Percentiles rank a stretch among this genome's conserved stretches.
Conservation (phyloP, 139 green algal species). For the Raphidocelis subcapitata region DNA sequence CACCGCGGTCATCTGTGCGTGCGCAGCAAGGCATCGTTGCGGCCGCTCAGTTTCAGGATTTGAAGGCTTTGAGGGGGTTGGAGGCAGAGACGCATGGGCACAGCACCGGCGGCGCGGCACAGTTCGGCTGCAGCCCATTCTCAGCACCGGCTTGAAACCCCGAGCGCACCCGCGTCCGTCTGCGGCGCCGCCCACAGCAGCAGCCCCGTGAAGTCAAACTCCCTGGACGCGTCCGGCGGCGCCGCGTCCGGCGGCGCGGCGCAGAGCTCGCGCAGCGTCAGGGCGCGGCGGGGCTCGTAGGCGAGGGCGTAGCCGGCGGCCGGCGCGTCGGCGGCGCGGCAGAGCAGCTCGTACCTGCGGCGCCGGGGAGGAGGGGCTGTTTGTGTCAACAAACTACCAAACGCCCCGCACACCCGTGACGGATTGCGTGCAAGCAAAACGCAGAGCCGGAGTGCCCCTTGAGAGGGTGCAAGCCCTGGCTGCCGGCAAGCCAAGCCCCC, state of each 20-base stretch:
- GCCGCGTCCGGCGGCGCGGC: background rate
- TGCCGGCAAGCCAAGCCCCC: too few species aligned
- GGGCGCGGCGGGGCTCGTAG: background rate
- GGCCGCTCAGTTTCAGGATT: too few species aligned
- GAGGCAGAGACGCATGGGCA: too few species aligned
- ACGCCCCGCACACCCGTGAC: background rate
- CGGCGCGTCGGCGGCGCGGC: background rate
- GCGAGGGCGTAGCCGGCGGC: background rate
- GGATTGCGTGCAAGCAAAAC: too few species aligned
- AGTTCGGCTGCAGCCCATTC: background rate
- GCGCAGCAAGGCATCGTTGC: too few species aligned
- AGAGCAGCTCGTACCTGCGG: constrained; percentile 8
- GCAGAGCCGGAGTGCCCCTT: too few species aligned
- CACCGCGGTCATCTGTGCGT: background rate
- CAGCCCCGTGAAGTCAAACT: constrained; percentile 24
- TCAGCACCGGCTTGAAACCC: background rate
- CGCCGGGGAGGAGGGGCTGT: too few species aligned
- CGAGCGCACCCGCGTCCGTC: background rate
- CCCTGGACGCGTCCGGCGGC: background rate
- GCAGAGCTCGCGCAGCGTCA: background rate
- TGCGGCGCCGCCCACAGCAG: constrained; percentile 19
- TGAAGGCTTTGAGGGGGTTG: too few species aligned
- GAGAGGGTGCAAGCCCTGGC: too few species aligned
- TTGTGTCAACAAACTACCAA: background rate
- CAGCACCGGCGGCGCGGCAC: background rate